phyloP scores from a whole-genome alignment of 768 basidiomycete genomes.

The Tulasnella sp. region DNA sequence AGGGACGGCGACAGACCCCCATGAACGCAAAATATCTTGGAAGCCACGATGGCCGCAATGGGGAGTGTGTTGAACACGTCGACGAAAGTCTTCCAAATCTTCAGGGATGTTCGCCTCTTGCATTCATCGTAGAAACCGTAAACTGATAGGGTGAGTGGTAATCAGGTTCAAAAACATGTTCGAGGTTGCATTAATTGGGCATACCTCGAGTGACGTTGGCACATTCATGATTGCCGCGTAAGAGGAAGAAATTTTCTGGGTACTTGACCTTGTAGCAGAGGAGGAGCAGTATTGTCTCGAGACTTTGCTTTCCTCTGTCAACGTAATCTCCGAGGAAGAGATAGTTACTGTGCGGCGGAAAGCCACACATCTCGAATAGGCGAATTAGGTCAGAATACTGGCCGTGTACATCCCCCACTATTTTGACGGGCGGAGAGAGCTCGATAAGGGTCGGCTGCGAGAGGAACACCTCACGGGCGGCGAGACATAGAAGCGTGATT shows the following conservation, averaged over 20 bases:
- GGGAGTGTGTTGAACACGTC: conserved; percentile 99
- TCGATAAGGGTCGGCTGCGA: conserved; percentile 95
- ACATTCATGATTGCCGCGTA: conserved; percentile 97
- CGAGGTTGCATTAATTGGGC: conserved; percentile 16
- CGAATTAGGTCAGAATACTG: conserved; percentile 98
- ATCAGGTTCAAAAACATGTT: background rate
- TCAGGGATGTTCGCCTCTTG: conserved; percentile 98
- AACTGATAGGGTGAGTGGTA: conserved; percentile 36
- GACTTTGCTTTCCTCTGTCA: conserved; percentile 94
- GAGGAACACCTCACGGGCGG: conserved; percentile 92
- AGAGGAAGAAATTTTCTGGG: conserved; percentile 97
- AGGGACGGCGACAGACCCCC: conserved; percentile 88
- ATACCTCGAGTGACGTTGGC: conserved; percentile 96
- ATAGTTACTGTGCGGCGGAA: conserved; percentile 93
- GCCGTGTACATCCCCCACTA: conserved; percentile 97
- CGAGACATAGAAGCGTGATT: conserved; percentile 86
- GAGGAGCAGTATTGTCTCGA: conserved; percentile 93
- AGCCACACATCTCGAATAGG: conserved; percentile 98
- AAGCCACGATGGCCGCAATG: conserved; percentile 95
- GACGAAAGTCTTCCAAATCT: conserved; percentile 99
- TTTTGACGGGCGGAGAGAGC: conserved; percentile 95
- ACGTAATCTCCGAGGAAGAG: conserved; percentile 99
- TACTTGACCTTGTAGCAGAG: conserved; percentile 99
- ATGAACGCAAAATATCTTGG: conserved; percentile 99
- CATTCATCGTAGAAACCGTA: conserved; percentile 99